These are phyloP conservation scores for Castanea mollissima DNA, from an alignment of 306 rosid genomes.

Conservation along the genomic window DNA sequence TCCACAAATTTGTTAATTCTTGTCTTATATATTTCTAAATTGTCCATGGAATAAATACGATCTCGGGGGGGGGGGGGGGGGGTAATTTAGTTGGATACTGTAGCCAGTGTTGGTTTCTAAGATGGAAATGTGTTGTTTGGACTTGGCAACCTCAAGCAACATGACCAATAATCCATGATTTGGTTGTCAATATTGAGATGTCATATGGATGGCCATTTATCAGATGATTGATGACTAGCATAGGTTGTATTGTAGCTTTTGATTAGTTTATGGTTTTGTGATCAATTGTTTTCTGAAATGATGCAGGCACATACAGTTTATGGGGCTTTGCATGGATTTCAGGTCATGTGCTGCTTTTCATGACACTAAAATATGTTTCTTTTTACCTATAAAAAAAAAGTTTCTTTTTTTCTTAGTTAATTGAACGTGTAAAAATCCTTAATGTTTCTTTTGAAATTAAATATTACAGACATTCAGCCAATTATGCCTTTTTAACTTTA, in stretches of 20 bases:
- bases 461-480: slow-evolving; percentile 45
- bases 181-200: background rate
- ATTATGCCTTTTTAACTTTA: slow-evolving; percentile 34
- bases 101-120: background rate
- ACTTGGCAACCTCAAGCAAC: background rate
- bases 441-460: background rate
- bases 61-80: background rate
- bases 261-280: background rate
- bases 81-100: background rate
- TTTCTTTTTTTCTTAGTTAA: background rate
- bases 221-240: background rate
- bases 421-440: background rate
- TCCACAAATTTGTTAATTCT: background rate
- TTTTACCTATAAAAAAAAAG: background rate
- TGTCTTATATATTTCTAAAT: background rate
- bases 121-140: background rate
- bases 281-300: slow-evolving; percentile 1
- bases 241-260: background rate
- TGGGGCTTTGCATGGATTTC: slow-evolving; percentile 44
- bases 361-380: background rate
- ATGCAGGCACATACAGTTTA: slow-evolving; percentile 44
- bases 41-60: background rate
- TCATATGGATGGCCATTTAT: background rate
- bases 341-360: slow-evolving; percentile 23
- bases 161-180: background rate